These are phyloP conservation scores for Dictyostelium purpureum DNA, from an alignment of 78 protist species.

Conservation along the genomic window DNA sequence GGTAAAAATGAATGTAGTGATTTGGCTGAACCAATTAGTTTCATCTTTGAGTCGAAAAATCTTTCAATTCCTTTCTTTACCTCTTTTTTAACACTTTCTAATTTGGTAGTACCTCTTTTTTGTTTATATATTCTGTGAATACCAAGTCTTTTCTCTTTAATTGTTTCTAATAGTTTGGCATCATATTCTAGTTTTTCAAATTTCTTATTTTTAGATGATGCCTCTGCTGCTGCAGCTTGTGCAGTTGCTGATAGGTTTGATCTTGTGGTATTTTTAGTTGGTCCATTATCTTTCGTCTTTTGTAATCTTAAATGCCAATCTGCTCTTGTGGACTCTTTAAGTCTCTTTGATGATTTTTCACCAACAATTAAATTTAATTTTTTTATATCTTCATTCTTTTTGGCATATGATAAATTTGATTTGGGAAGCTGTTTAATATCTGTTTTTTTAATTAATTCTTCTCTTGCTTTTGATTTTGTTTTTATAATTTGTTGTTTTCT, in stretches of 20 bases:
- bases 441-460: background rate
- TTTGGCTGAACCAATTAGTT: constrained; percentile 19
- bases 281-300: background rate
- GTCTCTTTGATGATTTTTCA: background rate
- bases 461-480: constrained; percentile 17
- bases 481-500: background rate
- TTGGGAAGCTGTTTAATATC: constrained; percentile 36
- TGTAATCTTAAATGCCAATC: constrained; percentile 48
- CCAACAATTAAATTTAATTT: constrained; percentile 38
- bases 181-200: constrained; percentile 3
- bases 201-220: constrained; percentile 6
- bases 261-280: background rate
- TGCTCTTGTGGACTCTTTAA: constrained; percentile 48
- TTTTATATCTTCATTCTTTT: background rate
- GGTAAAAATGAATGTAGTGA: background rate
- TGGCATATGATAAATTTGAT: constrained; percentile 21
- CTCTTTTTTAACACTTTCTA: constrained; percentile 25
- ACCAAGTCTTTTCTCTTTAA: constrained; percentile 19
- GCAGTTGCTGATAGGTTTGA: background rate
- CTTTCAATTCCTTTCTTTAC: background rate
- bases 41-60: constrained; percentile 7
- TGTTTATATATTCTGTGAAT: background rate
- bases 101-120: constrained; percentile 26
- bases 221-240: background rate
- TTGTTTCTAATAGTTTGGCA: background rate